Base-by-base conservation (phyloP, 2,329 filamentous ascomycete genomes). In the Stagonosporopsis vannaccii region DNA sequence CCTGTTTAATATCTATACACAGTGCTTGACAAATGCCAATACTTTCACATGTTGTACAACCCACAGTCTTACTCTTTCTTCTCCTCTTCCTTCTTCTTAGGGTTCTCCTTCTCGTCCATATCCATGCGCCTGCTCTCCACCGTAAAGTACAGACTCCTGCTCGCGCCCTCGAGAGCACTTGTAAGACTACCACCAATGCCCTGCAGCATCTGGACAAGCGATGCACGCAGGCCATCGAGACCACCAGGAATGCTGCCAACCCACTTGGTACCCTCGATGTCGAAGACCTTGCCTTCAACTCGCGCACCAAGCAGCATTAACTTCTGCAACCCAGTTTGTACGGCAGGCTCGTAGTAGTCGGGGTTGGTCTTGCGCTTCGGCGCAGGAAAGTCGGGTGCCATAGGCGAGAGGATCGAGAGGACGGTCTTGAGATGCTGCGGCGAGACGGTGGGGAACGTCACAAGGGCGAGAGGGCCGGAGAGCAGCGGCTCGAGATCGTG, bases 241-340 rank as follows among this genome's bases (percentile, higher is more conserved):
- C 93, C 92, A 57, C 91, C 92, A 64, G 90, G 82, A 67, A 98
- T 96, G 32, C 89, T 84, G 54, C 92, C 85, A 40, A 89, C 83
- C 88, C 88, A 90, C 69, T 82, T 86, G 25, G 83, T 81, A 51
- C 90, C 90, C 11, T 88, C 87, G 42, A 85, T 77, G 72, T 97
- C 93, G 69, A 97, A 93, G 28, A 92, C 86, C 75, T 87, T 89
- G 60, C 90, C 90, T 72, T 99, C 95, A 26, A 97, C 85, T 47
- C 95, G 84, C 13, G 93, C 93, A 49, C 92, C 95, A 13, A 99
- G 79, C 30, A 99, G 78, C 75, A 96, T 82, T 61, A 99, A 78
- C 79, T 99, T 99, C 70, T 92, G 87, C 65, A 99, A 75, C 7
- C 90, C 95, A 62, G 81, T 85, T 77, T 97, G 93, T 51, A 94